Base-by-base conservation (phyloP, 768 basidiomycete species). In the Agrocybe praecox region DNA sequence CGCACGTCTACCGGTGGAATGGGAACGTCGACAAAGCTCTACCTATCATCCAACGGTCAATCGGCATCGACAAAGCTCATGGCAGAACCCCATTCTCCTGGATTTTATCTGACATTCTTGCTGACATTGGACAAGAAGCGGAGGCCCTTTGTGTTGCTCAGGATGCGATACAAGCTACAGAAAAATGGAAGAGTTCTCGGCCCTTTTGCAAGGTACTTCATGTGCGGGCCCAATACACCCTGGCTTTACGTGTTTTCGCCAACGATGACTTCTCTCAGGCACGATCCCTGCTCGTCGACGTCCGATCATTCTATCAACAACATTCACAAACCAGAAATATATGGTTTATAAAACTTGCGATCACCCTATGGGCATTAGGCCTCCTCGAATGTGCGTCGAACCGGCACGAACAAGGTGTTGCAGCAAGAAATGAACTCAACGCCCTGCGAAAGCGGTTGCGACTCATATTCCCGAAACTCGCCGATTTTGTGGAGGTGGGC, bases 341-440 rank as follows among this genome's bases (percentile, higher is more conserved):
- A 42, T 29, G 21, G 14, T 57, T 23, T 21, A 46, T 50, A 19
- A 22, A 49, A 18, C 43, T 57, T 7, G 53, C 56, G 9, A 33
- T 44, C 26, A 33, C 49, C 15, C 19, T 57, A 2, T 48, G 56
- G n/a, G 22, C 34, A 7, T n/a, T 45, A 11, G 52, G 52, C 1
- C 22, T 61, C 7, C 19, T 56, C 32, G 44, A 53, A 54, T 61
- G 59, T 22, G 49, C 55, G 5, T 21, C 19, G 12, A 55, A 52
- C n/a, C 21, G 33, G 24, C 59, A 57, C 19, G 52, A 53, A 14
- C 55, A 57, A 33, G 59, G 59, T 1, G 32, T 36, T 19, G 23
- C 24, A 9, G 46, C 42, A 18, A 34, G 23, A 43, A 43, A 2
- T 11, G n/a, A 17, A 15, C 42, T 53, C 10, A 32, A 14, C 2